A percentile compares a stretch with the other conserved stretches of the same genome.
phyloP scores from a whole-genome alignment of 75 land plant genomes.

The Selaginella moellendorffii region DNA sequence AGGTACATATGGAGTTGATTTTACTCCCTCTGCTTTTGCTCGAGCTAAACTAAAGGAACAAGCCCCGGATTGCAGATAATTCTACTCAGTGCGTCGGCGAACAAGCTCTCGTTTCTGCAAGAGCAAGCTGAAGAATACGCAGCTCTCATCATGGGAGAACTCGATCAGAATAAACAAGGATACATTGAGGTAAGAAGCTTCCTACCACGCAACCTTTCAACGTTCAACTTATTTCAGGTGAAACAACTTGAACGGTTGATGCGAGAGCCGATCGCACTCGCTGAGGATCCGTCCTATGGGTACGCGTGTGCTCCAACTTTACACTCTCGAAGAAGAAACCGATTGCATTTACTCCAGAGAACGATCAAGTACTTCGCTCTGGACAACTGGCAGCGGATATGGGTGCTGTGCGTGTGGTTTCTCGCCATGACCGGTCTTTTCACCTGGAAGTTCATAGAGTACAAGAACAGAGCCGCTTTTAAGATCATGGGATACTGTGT shows the following conservation, averaged over 20 bases:
- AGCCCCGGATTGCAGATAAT: neutral
- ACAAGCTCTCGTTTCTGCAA: neutral
- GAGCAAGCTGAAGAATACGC: neutral
- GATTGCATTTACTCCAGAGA: neutral
- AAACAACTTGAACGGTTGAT: conserved; percentile 11
- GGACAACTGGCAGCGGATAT: conserved; percentile 20
- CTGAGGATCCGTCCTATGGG: conserved; percentile 6
- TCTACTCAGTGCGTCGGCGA: neutral
- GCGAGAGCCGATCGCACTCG: conserved; percentile 9
- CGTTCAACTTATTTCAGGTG: conserved; percentile 4
- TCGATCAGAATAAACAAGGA: neutral
- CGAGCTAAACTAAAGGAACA: too few relatives aligned
- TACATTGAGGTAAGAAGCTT: neutral
- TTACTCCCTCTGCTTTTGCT: neutral
- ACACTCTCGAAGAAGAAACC: conserved; percentile 1
- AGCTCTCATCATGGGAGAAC: neutral
- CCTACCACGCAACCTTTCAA: too few relatives aligned
- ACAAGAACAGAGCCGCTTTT: conserved; percentile 13
- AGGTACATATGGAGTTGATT: conserved; percentile 12
- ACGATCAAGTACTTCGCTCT: neutral
- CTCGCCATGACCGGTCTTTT: conserved; percentile 13
- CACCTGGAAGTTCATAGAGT: conserved; percentile 22
- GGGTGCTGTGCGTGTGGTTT: conserved; percentile 16
- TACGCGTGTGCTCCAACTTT: conserved; percentile 10
- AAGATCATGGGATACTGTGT: conserved; percentile 24